phyloP scores from a whole-genome alignment of 129 eudicot genomes.

The Erigeron canadensis region DNA sequence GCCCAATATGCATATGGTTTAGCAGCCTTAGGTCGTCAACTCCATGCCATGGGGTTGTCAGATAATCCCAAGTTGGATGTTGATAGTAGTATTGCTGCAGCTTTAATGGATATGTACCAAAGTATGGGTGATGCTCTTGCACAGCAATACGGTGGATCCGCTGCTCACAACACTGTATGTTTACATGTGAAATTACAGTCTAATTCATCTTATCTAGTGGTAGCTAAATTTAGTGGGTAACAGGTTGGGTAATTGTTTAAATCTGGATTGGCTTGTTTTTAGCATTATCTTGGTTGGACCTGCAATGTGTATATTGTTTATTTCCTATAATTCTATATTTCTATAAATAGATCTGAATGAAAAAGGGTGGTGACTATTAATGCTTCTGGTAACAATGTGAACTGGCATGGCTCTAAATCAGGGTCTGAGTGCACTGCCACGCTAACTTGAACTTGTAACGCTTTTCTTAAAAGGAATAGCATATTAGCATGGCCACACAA shows the following conservation, averaged over 20 bases:
- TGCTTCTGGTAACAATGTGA: too few relatives aligned
- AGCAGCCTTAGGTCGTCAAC: constrained; percentile 90
- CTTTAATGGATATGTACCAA: constrained; percentile 93
- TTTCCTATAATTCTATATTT: too few relatives aligned
- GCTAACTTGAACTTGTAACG: too few relatives aligned
- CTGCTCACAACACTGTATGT: constrained; percentile 93
- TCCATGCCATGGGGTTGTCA: constrained; percentile 79
- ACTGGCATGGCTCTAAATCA: too few relatives aligned
- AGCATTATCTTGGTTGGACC: neutral
- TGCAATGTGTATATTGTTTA: neutral
- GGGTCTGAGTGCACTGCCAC: too few relatives aligned
- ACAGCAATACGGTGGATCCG: constrained; percentile 98
- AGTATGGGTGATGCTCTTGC: constrained; percentile 99
- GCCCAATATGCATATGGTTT: constrained; percentile 98
- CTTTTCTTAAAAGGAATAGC: too few relatives aligned
- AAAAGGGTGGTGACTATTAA: neutral
- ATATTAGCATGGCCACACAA: too few relatives aligned
- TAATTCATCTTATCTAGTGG: neutral
- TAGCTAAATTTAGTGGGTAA: neutral
- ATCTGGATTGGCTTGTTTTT: neutral
- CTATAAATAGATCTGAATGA: neutral
- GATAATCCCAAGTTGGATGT: constrained; percentile 76
- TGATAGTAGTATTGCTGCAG: constrained; percentile 87
- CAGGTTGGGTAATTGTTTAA: neutral
- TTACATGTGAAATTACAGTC: neutral